Conservation (phyloP, 768 basidiomycete genomes). For the Tricholoma sp. region DNA sequence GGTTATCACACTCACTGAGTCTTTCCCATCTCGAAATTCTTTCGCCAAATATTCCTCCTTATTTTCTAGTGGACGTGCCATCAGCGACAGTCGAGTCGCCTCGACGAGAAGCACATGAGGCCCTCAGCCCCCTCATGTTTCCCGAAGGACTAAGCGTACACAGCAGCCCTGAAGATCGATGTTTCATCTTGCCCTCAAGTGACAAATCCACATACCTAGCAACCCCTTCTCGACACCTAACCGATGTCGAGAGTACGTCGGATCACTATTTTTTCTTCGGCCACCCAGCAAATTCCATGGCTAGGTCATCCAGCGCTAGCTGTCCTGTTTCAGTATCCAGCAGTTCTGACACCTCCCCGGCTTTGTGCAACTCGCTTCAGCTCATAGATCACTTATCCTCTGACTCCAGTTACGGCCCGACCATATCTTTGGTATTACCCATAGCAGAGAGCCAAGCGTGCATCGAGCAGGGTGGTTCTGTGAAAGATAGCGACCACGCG, state of each 20-base stretch:
- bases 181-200: neutral
- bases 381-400: neutral
- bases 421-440: neutral
- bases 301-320: neutral
- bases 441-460: neutral
- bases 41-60: too few species aligned
- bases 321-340: neutral
- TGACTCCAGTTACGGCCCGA: neutral
- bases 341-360: neutral
- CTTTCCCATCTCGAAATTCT: neutral
- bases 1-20: too few species aligned
- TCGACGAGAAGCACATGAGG: too few species aligned
- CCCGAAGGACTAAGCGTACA: neutral
- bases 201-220: neutral
- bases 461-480: neutral
- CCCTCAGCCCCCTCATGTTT: neutral
- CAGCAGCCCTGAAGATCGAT: neutral
- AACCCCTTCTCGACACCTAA: neutral
- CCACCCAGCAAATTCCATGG: neutral
- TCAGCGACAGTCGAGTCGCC: too few species aligned
- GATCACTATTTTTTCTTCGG: neutral
- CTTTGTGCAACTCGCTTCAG: neutral
- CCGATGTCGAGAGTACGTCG: neutral
- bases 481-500: neutral
- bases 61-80: too few species aligned